Evolutionary conservation across 495 filamentous ascomycete genomes (phyloP).

Genomic region (Neurospora tetrasperma): DNA sequence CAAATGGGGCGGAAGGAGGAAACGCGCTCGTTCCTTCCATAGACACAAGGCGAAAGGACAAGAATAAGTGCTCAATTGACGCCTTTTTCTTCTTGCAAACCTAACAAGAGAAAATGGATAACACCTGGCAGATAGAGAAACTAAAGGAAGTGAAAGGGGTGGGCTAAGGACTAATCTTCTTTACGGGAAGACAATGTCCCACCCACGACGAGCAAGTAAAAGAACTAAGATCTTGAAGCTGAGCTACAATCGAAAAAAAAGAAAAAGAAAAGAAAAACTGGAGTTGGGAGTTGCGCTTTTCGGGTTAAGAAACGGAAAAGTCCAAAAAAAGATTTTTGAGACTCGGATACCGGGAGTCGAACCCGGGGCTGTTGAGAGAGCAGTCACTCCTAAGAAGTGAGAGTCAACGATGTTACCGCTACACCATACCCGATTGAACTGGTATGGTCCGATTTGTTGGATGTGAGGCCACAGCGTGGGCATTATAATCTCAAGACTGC

Average conservation of each 20-base stretch:
- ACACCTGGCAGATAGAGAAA: background rate
- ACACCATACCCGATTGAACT: too few species aligned
- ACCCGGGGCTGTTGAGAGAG: background rate
- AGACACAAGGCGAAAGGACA: background rate
- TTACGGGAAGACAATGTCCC: background rate
- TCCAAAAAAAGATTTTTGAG: background rate
- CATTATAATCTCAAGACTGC: background rate
- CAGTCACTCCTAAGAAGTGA: background rate
- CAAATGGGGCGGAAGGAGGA: background rate
- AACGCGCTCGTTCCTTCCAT: background rate
- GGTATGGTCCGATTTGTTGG: background rate
- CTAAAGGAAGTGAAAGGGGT: background rate
- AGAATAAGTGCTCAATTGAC: background rate
- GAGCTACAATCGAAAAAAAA: background rate
- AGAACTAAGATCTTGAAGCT: background rate
- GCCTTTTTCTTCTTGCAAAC: background rate
- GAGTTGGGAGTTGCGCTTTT: background rate
- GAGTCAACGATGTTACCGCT: background rate
- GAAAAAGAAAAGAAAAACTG: background rate
- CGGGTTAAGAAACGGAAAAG: background rate
- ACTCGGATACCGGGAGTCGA: conserved; percentile 1
- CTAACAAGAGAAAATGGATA: background rate
- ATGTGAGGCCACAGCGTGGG: too few species aligned
- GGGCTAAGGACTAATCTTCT: background rate
- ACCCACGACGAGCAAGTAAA: background rate